Conservation (phyloP, 176 grass and related monocot genomes). For the Rhynchospora tenuis region DNA sequence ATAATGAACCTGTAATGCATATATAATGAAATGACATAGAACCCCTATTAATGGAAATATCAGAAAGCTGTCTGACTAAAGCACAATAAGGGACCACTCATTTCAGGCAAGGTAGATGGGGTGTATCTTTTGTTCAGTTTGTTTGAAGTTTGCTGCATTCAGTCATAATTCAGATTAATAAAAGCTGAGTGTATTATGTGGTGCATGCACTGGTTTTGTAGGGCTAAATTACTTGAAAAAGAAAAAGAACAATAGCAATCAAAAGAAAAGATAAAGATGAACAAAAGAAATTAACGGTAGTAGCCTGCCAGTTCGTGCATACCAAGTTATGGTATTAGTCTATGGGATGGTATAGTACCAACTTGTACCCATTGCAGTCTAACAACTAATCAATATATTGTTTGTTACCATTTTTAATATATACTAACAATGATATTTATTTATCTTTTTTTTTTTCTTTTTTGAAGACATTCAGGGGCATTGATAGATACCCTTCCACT, state of each 20-base stretch:
- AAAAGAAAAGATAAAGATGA: neutral
- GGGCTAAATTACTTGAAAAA: neutral
- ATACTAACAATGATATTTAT: neutral
- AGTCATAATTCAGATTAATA: neutral
- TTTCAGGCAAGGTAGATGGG: neutral
- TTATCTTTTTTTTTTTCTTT: too few species aligned
- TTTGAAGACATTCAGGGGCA: too few species aligned
- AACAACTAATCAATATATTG: neutral
- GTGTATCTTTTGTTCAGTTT: neutral
- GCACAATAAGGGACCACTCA: neutral
- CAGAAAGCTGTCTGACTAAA: neutral
- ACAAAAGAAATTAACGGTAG: neutral
- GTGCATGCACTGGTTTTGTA: neutral
- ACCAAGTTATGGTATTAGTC: neutral
- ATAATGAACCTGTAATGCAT: conserved; percentile 58
- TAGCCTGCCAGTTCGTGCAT: neutral
- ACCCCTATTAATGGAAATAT: neutral
- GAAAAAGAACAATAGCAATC: neutral
- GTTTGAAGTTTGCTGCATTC: neutral
- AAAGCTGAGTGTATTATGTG: neutral
- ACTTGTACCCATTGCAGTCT: neutral
- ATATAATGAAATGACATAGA: neutral
- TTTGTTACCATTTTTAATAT: neutral
- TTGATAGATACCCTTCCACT: too few species aligned
- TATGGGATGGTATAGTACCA: neutral